Base-by-base conservation (phyloP, 1,284 basidiomycete species). In the Termitomyces sp. region DNA sequence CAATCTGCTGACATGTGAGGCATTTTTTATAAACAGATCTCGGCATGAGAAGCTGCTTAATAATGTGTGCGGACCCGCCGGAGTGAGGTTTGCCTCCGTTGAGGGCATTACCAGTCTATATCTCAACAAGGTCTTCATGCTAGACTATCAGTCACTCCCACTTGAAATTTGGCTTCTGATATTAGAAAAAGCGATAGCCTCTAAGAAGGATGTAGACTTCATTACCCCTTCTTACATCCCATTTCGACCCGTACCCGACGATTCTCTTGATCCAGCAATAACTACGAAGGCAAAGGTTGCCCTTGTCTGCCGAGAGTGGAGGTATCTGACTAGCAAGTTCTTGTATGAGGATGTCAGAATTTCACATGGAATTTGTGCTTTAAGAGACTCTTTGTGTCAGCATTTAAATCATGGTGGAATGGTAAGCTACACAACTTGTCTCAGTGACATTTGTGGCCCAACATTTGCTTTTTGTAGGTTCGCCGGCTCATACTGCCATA, bases 401-500 rank as follows among this genome's bases (percentile, higher is more conserved):
- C 44, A 46, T 12, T 56, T 55, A 33, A 65, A 65, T 44, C 67
- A 68, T 65, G 69, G 69, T 41, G 70, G 65, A 59, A 71, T 61
- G 69, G 73, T 74, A 54, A 36, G 73, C 45, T 70, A 68, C 6
- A n/a, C 17, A 21, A 34, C 4, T 36, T 42, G 31, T 13, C 40
- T 31, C 39, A 13, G 17, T 55, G n/a, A 43, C 33, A 40, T 38
- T 48, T 1, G 26, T 26, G 13, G 17, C 40, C 9, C 31, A 47
- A 42, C 51, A 47, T 43, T 59, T 33, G 47, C 53, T 28, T 48
- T 54, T 59, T 53, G 70, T 47, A 64, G 80, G 74, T 86, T 54
- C 78, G 73, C 50, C 80, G 85, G 55, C 74, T 78, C 38, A 77
- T 79, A 47, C 71, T 87, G 17, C 82, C 83, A 3, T 88, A 83